A percentile compares a stretch with the other conserved stretches of the same genome.
These are phyloP conservation scores for Tuctoria greenei DNA, from an alignment of 176 grass and related monocot species.

Conservation along the genomic window DNA sequence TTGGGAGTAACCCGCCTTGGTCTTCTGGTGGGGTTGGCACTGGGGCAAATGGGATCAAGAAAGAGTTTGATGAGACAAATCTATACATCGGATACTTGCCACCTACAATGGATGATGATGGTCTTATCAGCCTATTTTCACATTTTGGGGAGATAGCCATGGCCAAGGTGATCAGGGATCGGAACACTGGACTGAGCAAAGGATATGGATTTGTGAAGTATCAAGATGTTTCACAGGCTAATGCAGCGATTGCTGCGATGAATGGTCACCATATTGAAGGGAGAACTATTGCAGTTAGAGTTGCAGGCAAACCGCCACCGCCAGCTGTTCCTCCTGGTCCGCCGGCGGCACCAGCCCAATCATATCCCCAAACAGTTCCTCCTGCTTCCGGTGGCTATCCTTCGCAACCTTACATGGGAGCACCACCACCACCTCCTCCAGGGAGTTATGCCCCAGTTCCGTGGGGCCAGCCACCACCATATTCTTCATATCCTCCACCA, in stretches of 20 bases:
- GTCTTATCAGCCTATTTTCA: slow-evolving; percentile 68
- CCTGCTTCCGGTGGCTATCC: slow-evolving; percentile 60
- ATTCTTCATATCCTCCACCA: slow-evolving; percentile 64
- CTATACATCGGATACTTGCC: slow-evolving; percentile 90
- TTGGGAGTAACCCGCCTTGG: slow-evolving; percentile 60
- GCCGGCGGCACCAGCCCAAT: slow-evolving; percentile 11
- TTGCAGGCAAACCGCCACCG: slow-evolving; percentile 79
- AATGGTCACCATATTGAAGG: slow-evolving; percentile 86
- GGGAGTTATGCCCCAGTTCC: slow-evolving; percentile 79
- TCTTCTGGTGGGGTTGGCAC: slow-evolving; percentile 18
- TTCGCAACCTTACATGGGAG: slow-evolving; percentile 71
- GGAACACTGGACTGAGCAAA: slow-evolving; percentile 76
- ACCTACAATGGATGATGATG: slow-evolving; percentile 79
- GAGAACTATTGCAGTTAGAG: slow-evolving; percentile 77
- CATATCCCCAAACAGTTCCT: slow-evolving; percentile 41
- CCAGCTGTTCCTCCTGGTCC: slow-evolving; percentile 43
- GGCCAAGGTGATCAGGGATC: slow-evolving; percentile 98
- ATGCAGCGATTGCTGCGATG: slow-evolving; percentile 77
- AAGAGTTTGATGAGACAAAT: slow-evolving; percentile 89
- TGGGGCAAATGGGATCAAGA: slow-evolving; percentile 59
- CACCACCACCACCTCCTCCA: slow-evolving; percentile 60
- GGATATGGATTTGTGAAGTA: slow-evolving; percentile 97
- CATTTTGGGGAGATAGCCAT: slow-evolving; percentile 87
- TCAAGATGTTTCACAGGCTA: slow-evolving; percentile 84
- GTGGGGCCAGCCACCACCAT: slow-evolving; percentile 73